These are phyloP conservation scores for Silene uniflora DNA, from an alignment of 148 eudicot genomes.

Conservation along the genomic window DNA sequence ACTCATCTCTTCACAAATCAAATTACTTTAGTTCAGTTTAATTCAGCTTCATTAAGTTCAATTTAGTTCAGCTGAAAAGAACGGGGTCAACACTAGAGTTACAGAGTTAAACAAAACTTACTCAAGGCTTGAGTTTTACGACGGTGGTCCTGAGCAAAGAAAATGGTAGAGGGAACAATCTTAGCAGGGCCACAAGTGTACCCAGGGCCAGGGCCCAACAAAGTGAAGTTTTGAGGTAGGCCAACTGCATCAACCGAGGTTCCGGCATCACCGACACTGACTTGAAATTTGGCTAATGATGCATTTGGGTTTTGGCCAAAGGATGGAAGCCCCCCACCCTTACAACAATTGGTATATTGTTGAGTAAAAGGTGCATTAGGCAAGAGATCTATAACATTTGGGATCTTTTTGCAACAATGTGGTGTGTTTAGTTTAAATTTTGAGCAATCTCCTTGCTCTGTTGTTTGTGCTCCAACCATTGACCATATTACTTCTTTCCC, in stretches of 20 bases:
- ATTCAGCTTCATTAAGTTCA: neutral
- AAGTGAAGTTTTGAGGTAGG: conserved; percentile 75
- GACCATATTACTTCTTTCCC: conserved; percentile 92
- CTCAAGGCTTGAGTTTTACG: conserved; percentile 80
- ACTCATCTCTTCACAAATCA: too few species aligned
- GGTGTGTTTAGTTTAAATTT: conserved; percentile 80
- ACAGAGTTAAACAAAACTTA: conserved; percentile 24
- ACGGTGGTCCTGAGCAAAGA: conserved; percentile 51
- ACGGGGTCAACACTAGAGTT: neutral
- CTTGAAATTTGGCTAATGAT: conserved; percentile 64
- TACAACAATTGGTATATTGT: conserved; percentile 74
- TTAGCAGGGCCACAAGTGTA: conserved; percentile 98
- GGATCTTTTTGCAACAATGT: conserved; percentile 73
- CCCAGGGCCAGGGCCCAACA: conserved; percentile 84
- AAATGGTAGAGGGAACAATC: conserved; percentile 69
- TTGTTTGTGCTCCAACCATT: conserved; percentile 79
- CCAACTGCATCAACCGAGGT: conserved; percentile 69
- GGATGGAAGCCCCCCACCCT: conserved; percentile 64
- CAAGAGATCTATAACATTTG: conserved; percentile 70
- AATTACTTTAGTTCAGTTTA: too few species aligned
- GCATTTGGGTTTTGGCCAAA: conserved; percentile 76
- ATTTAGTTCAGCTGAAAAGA: neutral
- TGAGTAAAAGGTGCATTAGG: conserved; percentile 86
- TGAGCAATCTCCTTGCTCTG: conserved; percentile 93
- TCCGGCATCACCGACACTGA: conserved; percentile 83